Percentiles rank a stretch among this genome's conserved stretches.
Conservation (phyloP, 345 rosid genomes). For the Clarkia xantiana region DNA sequence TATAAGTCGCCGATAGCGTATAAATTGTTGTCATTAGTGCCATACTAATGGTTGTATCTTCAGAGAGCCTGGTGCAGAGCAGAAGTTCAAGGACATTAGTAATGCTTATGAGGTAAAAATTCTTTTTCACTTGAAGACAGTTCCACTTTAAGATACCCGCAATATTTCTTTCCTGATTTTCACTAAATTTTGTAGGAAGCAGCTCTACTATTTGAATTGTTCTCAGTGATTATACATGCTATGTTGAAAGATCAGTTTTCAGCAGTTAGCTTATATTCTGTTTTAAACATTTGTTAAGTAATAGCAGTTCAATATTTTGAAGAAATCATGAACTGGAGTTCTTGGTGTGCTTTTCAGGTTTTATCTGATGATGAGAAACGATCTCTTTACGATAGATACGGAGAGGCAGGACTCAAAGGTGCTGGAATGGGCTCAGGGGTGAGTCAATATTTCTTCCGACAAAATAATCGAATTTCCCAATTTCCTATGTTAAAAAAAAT, state of each 20-base stretch:
- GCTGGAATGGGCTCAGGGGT: constrained; percentile 98
- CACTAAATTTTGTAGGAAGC: no score
- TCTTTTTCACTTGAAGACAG: no score
- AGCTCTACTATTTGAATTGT: no score
- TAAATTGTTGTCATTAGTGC: constrained; percentile 2
- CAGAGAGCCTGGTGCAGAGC: constrained; percentile 89
- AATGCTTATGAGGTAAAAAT: constrained; percentile 89
- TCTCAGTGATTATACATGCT: no score
- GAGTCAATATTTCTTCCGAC: constrained; percentile 21
- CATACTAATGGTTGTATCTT: constrained; percentile 1
- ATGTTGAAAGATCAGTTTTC: no score
- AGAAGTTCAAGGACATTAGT: constrained; percentile 91
- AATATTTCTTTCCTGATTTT: no score
- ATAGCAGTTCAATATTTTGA: no score
- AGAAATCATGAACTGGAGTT: constrained; percentile 6
- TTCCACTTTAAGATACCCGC: no score
- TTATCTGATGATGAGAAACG: constrained; percentile 94
- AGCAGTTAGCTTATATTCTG: no score
- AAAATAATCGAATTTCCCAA: not conserved
- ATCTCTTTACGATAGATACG: constrained; percentile 87
- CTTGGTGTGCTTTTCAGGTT: constrained; percentile 35
- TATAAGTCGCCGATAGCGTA: not conserved
- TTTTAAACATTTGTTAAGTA: no score
- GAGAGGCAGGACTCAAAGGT: constrained; percentile 96
- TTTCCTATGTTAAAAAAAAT: no score